A percentile compares a stretch with the other conserved stretches of the same genome.
Evolutionary conservation across 805 yeast genomes (phyloP).

Genomic region (Martiniozyma abietophila): DNA sequence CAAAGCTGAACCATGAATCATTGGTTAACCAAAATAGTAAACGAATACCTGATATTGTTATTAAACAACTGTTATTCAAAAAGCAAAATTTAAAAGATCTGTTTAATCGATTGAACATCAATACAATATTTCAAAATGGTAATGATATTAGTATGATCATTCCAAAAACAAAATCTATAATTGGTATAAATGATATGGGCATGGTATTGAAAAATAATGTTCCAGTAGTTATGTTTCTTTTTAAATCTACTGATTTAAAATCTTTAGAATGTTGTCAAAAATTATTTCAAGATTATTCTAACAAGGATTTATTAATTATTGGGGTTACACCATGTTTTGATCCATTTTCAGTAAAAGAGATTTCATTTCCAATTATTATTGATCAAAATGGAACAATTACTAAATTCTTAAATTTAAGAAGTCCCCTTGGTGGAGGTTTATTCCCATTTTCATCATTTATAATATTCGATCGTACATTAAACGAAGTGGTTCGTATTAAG

Average conservation of each 20-base stretch:
- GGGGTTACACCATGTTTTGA: constrained; percentile 19
- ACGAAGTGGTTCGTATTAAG: constrained; percentile 18
- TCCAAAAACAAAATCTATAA: no score
- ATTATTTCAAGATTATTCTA: not conserved
- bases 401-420: constrained; percentile 16
- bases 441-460: constrained; percentile 25
- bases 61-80: not conserved
- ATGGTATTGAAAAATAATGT: no score
- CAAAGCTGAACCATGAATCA: no score
- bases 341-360: constrained; percentile 6
- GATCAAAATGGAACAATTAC: constrained; percentile 23
- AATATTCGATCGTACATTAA: constrained; percentile 18
- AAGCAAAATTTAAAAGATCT: constrained; percentile 1
- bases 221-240: constrained; percentile 2
- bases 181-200: no score
- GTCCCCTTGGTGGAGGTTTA: constrained; percentile 30
- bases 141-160: no score
- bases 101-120: not conserved
- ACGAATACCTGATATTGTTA: constrained; percentile 2
- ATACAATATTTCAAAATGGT: no score
- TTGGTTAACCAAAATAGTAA: no score
- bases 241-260: constrained; percentile 5
- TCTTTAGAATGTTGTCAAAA: constrained; percentile 2
- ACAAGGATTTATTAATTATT: constrained; percentile 9
- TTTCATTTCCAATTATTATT: constrained; percentile 21